phyloP scores from a whole-genome alignment of 2,329 filamentous ascomycete species.

The Exophiala xenobiotica region DNA sequence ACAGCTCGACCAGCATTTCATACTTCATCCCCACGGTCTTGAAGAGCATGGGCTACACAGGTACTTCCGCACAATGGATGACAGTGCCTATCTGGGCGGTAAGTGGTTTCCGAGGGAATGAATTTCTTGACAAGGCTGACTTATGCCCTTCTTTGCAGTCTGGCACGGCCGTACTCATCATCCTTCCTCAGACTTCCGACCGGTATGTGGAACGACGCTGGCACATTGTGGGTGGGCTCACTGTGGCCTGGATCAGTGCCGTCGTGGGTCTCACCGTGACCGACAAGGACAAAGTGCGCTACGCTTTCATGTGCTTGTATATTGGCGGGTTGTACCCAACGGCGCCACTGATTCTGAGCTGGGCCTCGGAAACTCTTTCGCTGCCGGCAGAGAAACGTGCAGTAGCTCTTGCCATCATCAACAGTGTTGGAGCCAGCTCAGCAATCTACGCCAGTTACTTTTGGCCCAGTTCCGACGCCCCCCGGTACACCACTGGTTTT shows the following conservation, averaged over 20 bases:
- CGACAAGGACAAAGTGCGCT: constrained; percentile 58
- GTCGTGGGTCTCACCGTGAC: constrained; percentile 69
- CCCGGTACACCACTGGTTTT: constrained; percentile 34
- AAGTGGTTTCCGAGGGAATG: too few relatives aligned
- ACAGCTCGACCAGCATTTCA: constrained; percentile 36
- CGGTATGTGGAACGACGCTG: constrained; percentile 33
- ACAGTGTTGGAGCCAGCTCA: constrained; percentile 66
- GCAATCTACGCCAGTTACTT: constrained; percentile 70
- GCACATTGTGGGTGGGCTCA: constrained; percentile 32
- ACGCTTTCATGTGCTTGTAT: constrained; percentile 61
- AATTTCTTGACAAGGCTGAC: constrained; percentile 33
- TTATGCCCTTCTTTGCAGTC: too few relatives aligned
- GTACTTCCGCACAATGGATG: constrained; percentile 32
- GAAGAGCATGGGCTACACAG: constrained; percentile 33
- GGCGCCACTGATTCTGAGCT: constrained; percentile 63
- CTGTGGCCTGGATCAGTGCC: constrained; percentile 62
- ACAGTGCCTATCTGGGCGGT: constrained; percentile 38
- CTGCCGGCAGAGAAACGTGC: constrained; percentile 73
- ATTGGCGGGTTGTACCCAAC: constrained; percentile 31
- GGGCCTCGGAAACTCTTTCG: constrained; percentile 74
- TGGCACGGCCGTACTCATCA: constrained; percentile 31
- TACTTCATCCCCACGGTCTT: constrained; percentile 38
- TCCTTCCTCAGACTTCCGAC: constrained; percentile 34
- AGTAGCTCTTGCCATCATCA: constrained; percentile 71
- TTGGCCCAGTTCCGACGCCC: constrained; percentile 51